Conservation (phyloP, 1,139 yeast genomes). For the Lodderomyces oxycetoniae region DNA sequence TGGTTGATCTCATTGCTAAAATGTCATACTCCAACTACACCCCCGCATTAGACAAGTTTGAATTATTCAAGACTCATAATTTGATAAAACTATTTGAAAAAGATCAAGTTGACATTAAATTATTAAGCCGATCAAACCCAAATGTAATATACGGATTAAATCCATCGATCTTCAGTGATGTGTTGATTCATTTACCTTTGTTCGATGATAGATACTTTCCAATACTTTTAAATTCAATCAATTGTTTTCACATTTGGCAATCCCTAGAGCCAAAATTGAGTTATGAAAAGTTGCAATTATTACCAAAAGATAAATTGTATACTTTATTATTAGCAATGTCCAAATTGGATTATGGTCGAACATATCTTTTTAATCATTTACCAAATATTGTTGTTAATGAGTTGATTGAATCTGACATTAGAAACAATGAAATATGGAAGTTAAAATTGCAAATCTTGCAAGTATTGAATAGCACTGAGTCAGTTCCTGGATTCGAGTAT, state of each 20-base stretch:
- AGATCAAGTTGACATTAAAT: constrained; percentile 19
- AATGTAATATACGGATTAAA: constrained; percentile 14
- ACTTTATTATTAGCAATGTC: constrained; percentile 23
- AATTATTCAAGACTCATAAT: constrained; percentile 22
- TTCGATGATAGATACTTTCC: constrained; percentile 23
- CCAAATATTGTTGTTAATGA: constrained; percentile 25
- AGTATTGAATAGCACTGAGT: constrained; percentile 19
- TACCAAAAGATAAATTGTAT: constrained; percentile 27
- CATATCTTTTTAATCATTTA: constrained; percentile 23
- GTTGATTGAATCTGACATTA: constrained; percentile 16
- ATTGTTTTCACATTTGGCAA: constrained; percentile 18
- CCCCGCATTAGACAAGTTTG: constrained; percentile 10
- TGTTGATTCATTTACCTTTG: constrained; percentile 18
- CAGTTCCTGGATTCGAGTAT: constrained; percentile 13
- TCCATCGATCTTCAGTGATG: constrained; percentile 16
- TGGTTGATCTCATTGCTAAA: constrained; percentile 10
- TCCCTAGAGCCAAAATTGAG: constrained; percentile 16
- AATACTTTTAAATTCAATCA: constrained; percentile 27
- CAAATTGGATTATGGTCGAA: constrained; percentile 19
- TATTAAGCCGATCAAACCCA: constrained; percentile 25
- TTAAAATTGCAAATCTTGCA: constrained; percentile 24
- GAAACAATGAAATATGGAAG: constrained; percentile 25
- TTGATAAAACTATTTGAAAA: constrained; percentile 15
- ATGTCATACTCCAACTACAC: constrained; percentile 11
- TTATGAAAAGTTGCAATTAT: constrained; percentile 16